phyloP scores from a whole-genome alignment of 164 flowering plant genomes.

The Vitis vinifera region ASM3070453v1 NC_081821.1:2413001-2413500 shows the following conservation, averaged over 20 bases:
- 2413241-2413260: neutral
- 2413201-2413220: neutral
- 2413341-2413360: no score
- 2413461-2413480: no score
- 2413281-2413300: no score
- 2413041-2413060: slow-evolving; percentile 46
- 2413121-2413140: slow-evolving; percentile 12
- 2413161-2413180: neutral
- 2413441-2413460: no score
- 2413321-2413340: no score
- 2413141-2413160: slow-evolving; percentile 1
- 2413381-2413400: no score
- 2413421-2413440: no score
- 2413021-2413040: slow-evolving; percentile 48
- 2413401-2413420: no score
- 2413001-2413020: neutral
- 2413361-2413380: no score
- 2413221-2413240: neutral
- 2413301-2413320: no score
- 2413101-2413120: slow-evolving; percentile 30
- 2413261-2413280: neutral
- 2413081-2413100: slow-evolving; percentile 20
- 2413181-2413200: neutral
- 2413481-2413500: no score
- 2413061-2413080: slow-evolving; percentile 54